Base-by-base conservation (phyloP, 495 filamentous ascomycete species). In the Penicillium manginii region DNA sequence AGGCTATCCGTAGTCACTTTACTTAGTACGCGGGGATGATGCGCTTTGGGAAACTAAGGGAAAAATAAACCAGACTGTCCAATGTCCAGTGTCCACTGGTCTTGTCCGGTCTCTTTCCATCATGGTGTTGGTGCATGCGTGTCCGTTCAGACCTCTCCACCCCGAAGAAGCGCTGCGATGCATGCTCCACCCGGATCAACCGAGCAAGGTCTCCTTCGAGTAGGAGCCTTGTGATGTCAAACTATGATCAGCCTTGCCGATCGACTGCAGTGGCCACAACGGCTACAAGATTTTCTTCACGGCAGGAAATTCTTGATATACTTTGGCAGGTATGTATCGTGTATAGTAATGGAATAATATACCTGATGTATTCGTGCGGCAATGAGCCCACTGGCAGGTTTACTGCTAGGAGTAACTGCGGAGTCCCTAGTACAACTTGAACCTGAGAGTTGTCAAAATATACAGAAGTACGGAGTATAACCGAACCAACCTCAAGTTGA, bases 181-280 rank as follows among this genome's bases (percentile, higher is more conserved):
- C 40, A 43, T 43, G n/a, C 40, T 43, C 40, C 40, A 43, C 40
- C 40, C 17, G 7, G 40, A 43, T 43, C 40, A 43, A 19, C 40
- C 40, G 40, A 43, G 17, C 14, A 43, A 43, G 40, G 40, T 43
- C 40, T 43, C 14, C 17, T 43, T 43, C 40, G 17, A 47, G 45
- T 47, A 23, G 18, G 19, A 47, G 21, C 22, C 45, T 8, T 26
- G 56, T 58, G 58, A 64, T 61, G 58, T 64, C 54, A 52, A 52
- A 47, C 43, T 45, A n/a, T 56, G 61, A 60, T 59, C 61, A 64
- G 29, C 50, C 57, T 64, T 55, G 59, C 61, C 62, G 55, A 59
- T 64, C 58, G 61, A 57, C 62, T 64, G 58, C 62, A 64, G 49
- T 49, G 54, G 52, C 52, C 49, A 58, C 54, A 60, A 63, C 60